Base-by-base conservation (phyloP, 2,329 filamentous ascomycete genomes). In the Colletotrichum somersetense region DNA sequence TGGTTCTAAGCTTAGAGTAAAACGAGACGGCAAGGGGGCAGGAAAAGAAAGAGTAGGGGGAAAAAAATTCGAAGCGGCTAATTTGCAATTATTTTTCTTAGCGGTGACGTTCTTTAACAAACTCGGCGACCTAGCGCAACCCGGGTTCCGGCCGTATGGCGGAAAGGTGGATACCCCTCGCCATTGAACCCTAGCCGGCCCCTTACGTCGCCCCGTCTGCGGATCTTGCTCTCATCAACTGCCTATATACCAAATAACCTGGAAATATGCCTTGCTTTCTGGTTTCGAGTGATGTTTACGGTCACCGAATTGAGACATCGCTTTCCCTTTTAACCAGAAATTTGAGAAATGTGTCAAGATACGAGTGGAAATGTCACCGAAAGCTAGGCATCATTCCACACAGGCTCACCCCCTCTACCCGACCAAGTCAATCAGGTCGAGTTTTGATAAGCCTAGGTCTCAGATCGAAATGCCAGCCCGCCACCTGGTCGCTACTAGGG, bases 261-360 rank as follows among this genome's bases (percentile, higher is more conserved):
- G 44, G 30, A 62, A 11, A 33, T 20, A 63, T 3, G 33, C 61
- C 46, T 40, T 53, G 35, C 10, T 53, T 52, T 42, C 30, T 38
- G 35, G 26, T 30, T 40, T 52, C 35, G 48, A 40, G 14, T 42
- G n/a, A 58, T 58, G 3, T 8, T 23, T 7, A 12, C 55, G 35
- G 42, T 62, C 46, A 20, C 33, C 5, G 35, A 42, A 30, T 38
- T 38, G 48, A 63, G 46, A 63, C 61, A 53, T 20, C 16, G 33
- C 18, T 26, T 16, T 20, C 35, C 44, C 30, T 11, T 40, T 42
- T 20, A 23, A 3, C 46, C 46, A 52, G 35, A 10, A 63, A 63
- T 53, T 20, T 52, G 35, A 16, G 40, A 20, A 26, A 18, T 63
- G 61, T 63, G 61, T 53, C 61, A 63, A 63, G 26, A 63, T 63